Base-by-base conservation (phyloP, 179 eudicot species). In the Amaranthus tricolor region DNA sequence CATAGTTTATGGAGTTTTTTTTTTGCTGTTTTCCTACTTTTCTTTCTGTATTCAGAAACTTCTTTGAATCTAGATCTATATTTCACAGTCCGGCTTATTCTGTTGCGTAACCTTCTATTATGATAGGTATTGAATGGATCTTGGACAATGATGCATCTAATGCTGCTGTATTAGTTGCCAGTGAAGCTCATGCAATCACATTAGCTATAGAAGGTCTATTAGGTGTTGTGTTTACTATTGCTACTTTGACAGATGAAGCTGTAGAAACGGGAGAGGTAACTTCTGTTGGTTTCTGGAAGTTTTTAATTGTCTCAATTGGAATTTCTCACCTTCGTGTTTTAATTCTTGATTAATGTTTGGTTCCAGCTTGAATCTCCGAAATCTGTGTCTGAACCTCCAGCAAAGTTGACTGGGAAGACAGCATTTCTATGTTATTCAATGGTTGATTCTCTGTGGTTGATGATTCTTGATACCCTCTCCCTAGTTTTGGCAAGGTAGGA, bases 101-200 rank as follows among this genome's bases (percentile, higher is more conserved):
- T 50, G 68, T 50, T 76, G 61, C 21, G 63, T 56, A 54, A 66
- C 54, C 65, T 67, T 78, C 64, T 54, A 43, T 7, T 53, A 24
- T 78, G 57, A 48, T 70, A 95, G 99, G 99, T 75, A 84, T 95
- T 75, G 99, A 95, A 79, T 95, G 99, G 99, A 95, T 88, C 83
- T 86, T 93, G 89, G 98, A 95, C 69, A 89, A 88, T 68, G 99
- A 95, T 88, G 99, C 97, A 73, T 91, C 99, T n/a, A 95, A 95
- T 85, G 86, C 96, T 74, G 93, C 99, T 72, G 98, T 95, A 73
- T 83, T 95, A 84, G 96, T 95, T 80, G 99, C 99, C 58, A 95
- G 99, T 84, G 98, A 95, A 83, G 99, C 99, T 78, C 99, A 95
- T 86, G 92, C 98, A 10, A 89, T 95, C 74, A 87, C 97, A 65